These are phyloP conservation scores for Cucurbita maxima DNA, from an alignment of 306 rosid genomes.

Conservation along the genomic window DNA sequence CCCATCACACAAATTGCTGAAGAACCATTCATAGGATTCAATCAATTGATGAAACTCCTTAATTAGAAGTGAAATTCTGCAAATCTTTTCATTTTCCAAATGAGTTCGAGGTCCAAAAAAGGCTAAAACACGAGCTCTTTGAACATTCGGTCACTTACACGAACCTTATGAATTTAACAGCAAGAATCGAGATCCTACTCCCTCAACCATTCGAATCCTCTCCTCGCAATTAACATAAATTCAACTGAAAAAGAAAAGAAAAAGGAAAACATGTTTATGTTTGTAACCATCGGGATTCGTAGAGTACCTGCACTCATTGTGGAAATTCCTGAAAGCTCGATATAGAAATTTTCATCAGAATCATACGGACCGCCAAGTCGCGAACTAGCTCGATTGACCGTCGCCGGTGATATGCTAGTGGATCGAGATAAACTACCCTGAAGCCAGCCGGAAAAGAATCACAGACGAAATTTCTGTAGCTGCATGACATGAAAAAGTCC, in stretches of 20 bases:
- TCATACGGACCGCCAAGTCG: background rate
- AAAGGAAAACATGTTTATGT: background rate
- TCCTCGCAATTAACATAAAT: background rate
- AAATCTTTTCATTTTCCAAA: background rate
- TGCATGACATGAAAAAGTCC: background rate
- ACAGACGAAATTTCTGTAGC: background rate
- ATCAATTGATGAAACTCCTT: background rate
- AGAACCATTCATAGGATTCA: background rate
- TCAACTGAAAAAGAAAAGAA: background rate
- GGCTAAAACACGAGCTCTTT: background rate
- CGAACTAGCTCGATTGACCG: background rate
- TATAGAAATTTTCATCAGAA: background rate
- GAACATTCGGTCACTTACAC: background rate
- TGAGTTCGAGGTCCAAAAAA: background rate
- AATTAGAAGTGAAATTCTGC: background rate
- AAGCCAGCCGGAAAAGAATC: background rate
- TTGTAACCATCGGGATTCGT: background rate
- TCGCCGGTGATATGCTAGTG: background rate
- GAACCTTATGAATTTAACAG: background rate
- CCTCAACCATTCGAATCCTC: background rate
- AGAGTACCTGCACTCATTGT: slow-evolving; percentile 45
- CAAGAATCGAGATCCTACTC: background rate
- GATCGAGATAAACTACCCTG: background rate
- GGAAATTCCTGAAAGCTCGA: slow-evolving; percentile 5
- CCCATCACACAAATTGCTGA: background rate